Percentiles rank a stretch among this genome's conserved stretches.
These are phyloP conservation scores for Coprinopsis marcescibilis DNA, from an alignment of 768 basidiomycete genomes.

Conservation along the genomic window DNA sequence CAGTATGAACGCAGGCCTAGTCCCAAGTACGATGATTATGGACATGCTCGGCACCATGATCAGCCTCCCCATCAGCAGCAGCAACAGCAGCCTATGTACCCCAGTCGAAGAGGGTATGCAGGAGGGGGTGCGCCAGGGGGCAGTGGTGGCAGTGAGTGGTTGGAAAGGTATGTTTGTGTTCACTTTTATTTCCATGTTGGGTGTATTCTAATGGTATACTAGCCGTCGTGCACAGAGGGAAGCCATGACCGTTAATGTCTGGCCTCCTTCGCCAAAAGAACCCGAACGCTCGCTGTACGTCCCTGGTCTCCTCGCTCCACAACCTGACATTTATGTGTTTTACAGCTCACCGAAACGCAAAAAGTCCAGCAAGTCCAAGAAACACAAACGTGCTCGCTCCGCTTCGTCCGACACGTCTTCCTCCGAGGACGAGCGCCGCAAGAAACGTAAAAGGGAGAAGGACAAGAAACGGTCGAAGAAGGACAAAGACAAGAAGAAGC, in stretches of 20 bases:
- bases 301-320: background rate
- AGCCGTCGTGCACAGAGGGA: slow-evolving; percentile 73
- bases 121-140: slow-evolving; percentile 16
- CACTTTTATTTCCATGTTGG: background rate
- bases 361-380: slow-evolving; percentile 51
- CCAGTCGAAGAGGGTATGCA: slow-evolving; percentile 23
- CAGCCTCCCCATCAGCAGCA: slow-evolving; percentile 28
- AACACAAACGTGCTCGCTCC: slow-evolving; percentile 53
- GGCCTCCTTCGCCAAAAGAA: slow-evolving; percentile 78
- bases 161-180: slow-evolving; percentile 54
- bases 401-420: slow-evolving; percentile 44
- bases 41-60: no score
- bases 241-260: slow-evolving; percentile 51
- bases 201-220: slow-evolving; percentile 8
- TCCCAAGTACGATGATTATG: slow-evolving; percentile 58
- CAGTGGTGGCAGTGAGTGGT: slow-evolving; percentile 40
- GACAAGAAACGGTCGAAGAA: slow-evolving; percentile 41
- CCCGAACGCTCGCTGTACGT: slow-evolving; percentile 54
- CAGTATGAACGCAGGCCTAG: slow-evolving; percentile 38
- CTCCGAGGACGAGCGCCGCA: slow-evolving; percentile 53
- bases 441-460: slow-evolving; percentile 54
- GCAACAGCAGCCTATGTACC: slow-evolving; percentile 48
- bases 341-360: slow-evolving; percentile 53
- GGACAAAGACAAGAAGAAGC: slow-evolving; percentile 31
- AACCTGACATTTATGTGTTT: background rate